These are phyloP conservation scores for Salvia hispanica DNA, from an alignment of 257 asterid species.

Conservation along the genomic window DNA sequence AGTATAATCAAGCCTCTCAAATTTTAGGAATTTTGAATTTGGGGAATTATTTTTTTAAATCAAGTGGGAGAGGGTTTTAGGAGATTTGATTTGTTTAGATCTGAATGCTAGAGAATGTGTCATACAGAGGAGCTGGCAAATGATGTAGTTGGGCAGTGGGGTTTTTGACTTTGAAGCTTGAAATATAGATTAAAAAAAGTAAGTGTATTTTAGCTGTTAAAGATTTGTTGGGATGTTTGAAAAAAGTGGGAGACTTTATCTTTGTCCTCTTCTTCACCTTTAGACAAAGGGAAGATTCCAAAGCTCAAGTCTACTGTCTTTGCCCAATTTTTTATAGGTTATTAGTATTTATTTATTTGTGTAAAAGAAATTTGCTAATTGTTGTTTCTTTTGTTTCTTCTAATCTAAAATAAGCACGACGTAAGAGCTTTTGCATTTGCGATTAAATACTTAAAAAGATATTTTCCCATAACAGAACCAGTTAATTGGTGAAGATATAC, in stretches of 20 bases:
- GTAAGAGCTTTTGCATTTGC: background rate
- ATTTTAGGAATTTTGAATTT: slow-evolving; percentile 10
- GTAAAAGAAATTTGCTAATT: slow-evolving; percentile 9
- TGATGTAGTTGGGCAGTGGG: slow-evolving; percentile 44
- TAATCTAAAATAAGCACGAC: background rate
- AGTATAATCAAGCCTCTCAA: background rate
- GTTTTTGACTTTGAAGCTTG: slow-evolving; percentile 52
- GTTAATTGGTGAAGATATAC: slow-evolving; percentile 10
- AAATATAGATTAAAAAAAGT: slow-evolving; percentile 25
- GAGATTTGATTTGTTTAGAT: slow-evolving; percentile 38
- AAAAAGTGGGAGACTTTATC: slow-evolving; percentile 45
- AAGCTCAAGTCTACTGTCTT: slow-evolving; percentile 30
- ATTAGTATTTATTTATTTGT: background rate
- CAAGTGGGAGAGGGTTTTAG: slow-evolving; percentile 14
- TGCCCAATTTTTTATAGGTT: slow-evolving; percentile 16
- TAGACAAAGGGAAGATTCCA: slow-evolving; percentile 67
- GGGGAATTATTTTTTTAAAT: background rate
- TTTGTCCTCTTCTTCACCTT: slow-evolving; percentile 63
- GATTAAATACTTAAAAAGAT: background rate
- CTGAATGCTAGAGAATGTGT: slow-evolving; percentile 35
- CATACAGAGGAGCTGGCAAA: slow-evolving; percentile 45
- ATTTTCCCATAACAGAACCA: slow-evolving; percentile 2
- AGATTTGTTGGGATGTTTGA: slow-evolving; percentile 45
- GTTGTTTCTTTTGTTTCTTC: slow-evolving; percentile 1
- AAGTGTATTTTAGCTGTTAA: slow-evolving; percentile 38